Base-by-base conservation (phyloP, 768 basidiomycete species). In the Epithele typhae region DNA sequence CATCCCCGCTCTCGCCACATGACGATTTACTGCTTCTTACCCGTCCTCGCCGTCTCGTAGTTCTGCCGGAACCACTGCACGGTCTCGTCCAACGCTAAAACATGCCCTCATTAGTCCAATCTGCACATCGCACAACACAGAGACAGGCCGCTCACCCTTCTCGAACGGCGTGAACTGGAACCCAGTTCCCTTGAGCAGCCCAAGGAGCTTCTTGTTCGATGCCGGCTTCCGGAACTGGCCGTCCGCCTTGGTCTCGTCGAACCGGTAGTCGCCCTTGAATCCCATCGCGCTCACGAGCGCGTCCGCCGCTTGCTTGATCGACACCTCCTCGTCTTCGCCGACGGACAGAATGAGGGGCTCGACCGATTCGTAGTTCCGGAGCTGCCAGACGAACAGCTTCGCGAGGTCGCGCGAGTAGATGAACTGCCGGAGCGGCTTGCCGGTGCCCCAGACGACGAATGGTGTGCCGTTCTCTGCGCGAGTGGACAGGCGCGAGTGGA, bases 211-310 rank as follows among this genome's bases (percentile, higher is more conserved):
- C 59, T 78, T 81, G 68, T 98, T 98, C 30, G 91, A 92, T 15
- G 94, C 94, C 0, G 94, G 93, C 69, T 97, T 97, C 56, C 93
- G 84, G 78, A 84, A 94, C 65, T 97, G 94, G 1, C 95, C 93
- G 59, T 98, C 95, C 8, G 93, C 81, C 43, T 81, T 79, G 21
- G 78, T 72, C 25, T 83, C 79, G 66, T 96, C 92, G 65, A 93
- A 96, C 33, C 70, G 65, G 58, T 91, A 92, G 42, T 86, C 75
- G 48, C 88, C 87, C 47, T 84, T 53, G 70, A 92, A 93, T 35
- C 78, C 79, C 35, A 96, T 71, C 11, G 85, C 84, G 51, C 81
- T 81, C 55, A 92, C 92, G 59, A 98, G 88, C n/a, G 90, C 81
- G 60, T 94, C 87, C 4, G 91, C 87, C 18, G 96, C 84, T 40